phyloP scores from a whole-genome alignment of 306 rosid species.

The Cicer arietinum region DNA sequence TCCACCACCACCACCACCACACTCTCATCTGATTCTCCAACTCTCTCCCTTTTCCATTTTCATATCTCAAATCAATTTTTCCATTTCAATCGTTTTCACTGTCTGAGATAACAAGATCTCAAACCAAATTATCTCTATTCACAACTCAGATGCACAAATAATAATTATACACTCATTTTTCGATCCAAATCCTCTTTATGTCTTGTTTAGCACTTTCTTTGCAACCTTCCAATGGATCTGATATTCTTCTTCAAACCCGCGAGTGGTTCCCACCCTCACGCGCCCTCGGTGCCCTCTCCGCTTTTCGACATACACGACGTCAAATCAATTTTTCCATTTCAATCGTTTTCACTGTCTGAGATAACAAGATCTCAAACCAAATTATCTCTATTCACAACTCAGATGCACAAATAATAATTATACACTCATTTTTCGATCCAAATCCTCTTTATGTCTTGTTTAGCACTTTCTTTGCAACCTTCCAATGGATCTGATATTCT shows the following conservation, averaged over 20 bases:
- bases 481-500: slow-evolving; percentile 85
- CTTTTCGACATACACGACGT: slow-evolving; percentile 86
- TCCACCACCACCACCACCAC: slow-evolving; percentile 6
- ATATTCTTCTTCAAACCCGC: slow-evolving; percentile 89
- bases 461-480: slow-evolving; percentile 89
- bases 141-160: slow-evolving; percentile 1
- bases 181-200: slow-evolving; percentile 51
- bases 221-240: slow-evolving; percentile 86
- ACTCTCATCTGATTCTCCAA: slow-evolving; percentile 29
- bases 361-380: slow-evolving; percentile 27
- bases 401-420: neutral
- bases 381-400: neutral
- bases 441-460: slow-evolving; percentile 67
- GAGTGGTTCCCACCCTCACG: slow-evolving; percentile 95
- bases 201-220: slow-evolving; percentile 89
- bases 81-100: neutral
- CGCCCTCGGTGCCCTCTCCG: slow-evolving; percentile 86
- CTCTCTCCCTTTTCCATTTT: neutral
- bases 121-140: neutral
- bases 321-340: neutral
- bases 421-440: slow-evolving; percentile 26
- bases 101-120: slow-evolving; percentile 24
- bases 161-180: neutral
- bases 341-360: neutral
- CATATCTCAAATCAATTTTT: neutral